Evolutionary conservation across 169 alveolate species (phyloP).

Genomic region (Babesia bigemina): DNA sequence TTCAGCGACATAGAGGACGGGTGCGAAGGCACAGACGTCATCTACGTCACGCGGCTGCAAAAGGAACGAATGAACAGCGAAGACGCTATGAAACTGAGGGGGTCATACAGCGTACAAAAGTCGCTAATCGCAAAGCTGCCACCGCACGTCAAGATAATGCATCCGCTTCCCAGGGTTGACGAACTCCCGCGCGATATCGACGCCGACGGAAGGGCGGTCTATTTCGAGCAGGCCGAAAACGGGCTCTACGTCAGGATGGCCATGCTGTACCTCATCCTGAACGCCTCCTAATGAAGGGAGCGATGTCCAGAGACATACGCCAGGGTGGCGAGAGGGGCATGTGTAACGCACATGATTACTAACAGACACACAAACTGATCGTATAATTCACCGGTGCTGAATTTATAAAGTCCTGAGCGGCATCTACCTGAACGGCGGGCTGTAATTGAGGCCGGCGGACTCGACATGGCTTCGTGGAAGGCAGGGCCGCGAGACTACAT

Average conservation of each 20-base stretch:
- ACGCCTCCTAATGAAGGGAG: neutral
- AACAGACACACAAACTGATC: neutral
- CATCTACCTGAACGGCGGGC: neutral
- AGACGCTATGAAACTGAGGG: conserved; percentile 38
- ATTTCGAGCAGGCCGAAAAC: conserved; percentile 83
- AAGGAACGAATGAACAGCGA: conserved; percentile 74
- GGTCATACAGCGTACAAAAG: conserved; percentile 66
- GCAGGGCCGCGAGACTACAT: no score
- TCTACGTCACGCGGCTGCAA: conserved; percentile 83
- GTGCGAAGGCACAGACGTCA: conserved; percentile 68
- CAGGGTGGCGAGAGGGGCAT: no score
- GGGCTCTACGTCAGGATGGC: conserved; percentile 87
- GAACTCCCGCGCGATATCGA: conserved; percentile 80
- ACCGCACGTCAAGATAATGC: conserved; percentile 70
- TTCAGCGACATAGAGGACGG: conserved; percentile 57
- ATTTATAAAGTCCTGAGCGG: neutral
- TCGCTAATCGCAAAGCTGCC: conserved; percentile 59
- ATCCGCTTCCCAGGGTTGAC: conserved; percentile 84
- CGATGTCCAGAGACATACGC: no score
- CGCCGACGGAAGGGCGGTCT: conserved; percentile 69
- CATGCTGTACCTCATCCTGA: conserved; percentile 73
- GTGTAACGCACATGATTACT: neutral
- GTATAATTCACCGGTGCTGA: neutral
- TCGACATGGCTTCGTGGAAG: no score
- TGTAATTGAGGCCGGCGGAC: no score